Base-by-base conservation (phyloP, 148 eudicot genomes). In the Chenopodium quinoa region DNA sequence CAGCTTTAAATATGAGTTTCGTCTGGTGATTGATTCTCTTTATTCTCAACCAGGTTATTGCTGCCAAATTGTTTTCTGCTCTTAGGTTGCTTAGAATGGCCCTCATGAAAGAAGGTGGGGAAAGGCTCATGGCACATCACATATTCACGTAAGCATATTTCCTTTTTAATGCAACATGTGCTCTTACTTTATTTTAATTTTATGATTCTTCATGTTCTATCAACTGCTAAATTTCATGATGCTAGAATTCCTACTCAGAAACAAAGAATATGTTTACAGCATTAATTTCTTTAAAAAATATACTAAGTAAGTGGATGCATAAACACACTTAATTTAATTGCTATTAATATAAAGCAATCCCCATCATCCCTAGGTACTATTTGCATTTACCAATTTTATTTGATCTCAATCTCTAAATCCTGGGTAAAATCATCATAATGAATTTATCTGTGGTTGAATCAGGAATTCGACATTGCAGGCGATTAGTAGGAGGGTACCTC, bases 111-210 rank as follows among this genome's bases (percentile, higher is more conserved):
- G 91, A 91, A 86, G 88, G 86, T 69, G 93, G 91, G 31, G 92
- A 91, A 4, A 84, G 88, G 79, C 84, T 89, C 85, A 74, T 77
- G 81, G 89, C 97, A 50, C 50, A 96, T 87, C 99, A 96, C 84
- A 88, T 96, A 80, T 96, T 92, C 50, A 37, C 77, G 99, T 93
- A 84, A 88, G 91, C 64, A 7, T 72, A 78, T 82, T 27, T 27
- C 69, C 72, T 54, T 31, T 25, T 79, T 69, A 54, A 46, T 83
- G 68, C 44, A 44, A 63, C 48, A 20, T 75, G 65, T 75, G 27
- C 14, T 69, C 81, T 11, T 75, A 8, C 52, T 50, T 5, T 50
- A 9, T 47, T 65, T 10, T 81, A 12, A 74, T 0, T 66, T 74
- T 9, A 8, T 72, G 16, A 46, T 16, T 67, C 77, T 32, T 12